Base-by-base conservation (phyloP, 1,284 basidiomycete genomes). In the Ustilago sp. region DNA sequence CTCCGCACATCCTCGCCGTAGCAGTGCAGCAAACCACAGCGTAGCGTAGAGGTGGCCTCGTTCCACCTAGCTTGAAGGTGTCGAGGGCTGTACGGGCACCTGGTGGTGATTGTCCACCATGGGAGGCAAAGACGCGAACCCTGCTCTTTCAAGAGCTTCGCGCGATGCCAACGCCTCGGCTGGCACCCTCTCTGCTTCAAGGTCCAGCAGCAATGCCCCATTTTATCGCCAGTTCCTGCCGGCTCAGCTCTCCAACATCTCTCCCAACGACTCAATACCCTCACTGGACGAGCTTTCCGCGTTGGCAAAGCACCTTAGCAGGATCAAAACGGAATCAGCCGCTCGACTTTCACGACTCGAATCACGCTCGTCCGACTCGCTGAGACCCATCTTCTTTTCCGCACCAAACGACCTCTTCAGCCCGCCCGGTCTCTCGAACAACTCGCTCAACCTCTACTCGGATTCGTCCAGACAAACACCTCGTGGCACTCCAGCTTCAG, bases 221-320 rank as follows among this genome's bases (percentile, higher is more conserved):
- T 78, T 75, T 58, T 78, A 78, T 47, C 76, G 76, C 23, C 76
- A 75, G n/a, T 78, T 78, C n/a, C 66, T 78, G 2, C 76, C 76
- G 0, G 41, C 62, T 4, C 72, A 72, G 63, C 72, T 75, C 11
- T 67, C 72, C 53, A 67, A 70, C 19, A 75, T 74, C 57, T 67
- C 67, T 3, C 43, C 71, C 35, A 72, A 69, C 19, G 76, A 78
- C 47, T 34, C 76, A 15, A 78, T 78, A 54, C 76, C 76, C 0
- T 59, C 76, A 11, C 72, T 78, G 31, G 76, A 78, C n/a, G 76
- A 78, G 35, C 68, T 78, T 28, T 63, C 72, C 1, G 68, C 72
- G 34, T 63, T 78, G 9, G 65, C 68, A 19, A 71, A 68, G 23
- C 61, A 75, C 31, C 72, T 78, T 19, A 54, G 45, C 43, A 70